Conservation (phyloP, 768 basidiomycete species). For the Lyophyllum shimeji region DNA sequence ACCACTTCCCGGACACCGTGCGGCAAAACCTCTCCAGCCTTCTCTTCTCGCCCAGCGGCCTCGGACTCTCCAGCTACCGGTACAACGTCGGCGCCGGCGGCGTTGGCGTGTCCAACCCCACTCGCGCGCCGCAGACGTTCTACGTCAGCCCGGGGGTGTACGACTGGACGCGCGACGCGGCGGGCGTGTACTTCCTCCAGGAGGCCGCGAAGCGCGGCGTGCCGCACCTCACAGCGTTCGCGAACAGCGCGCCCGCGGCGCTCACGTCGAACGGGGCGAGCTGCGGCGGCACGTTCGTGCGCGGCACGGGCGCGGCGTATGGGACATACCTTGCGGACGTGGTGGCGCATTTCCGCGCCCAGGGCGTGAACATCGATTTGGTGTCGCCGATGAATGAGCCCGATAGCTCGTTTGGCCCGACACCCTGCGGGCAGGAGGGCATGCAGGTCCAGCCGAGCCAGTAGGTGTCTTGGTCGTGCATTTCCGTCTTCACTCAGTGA, state of each 20-base stretch:
- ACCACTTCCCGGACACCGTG: constrained; percentile 37
- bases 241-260: constrained; percentile 39
- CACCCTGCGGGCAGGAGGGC: constrained; percentile 45
- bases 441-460: constrained; percentile 41
- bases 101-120: constrained; percentile 38
- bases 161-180: constrained; percentile 37
- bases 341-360: constrained; percentile 34
- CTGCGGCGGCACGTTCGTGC: constrained; percentile 34
- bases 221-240: constrained; percentile 38
- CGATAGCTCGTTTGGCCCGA: constrained; percentile 36
- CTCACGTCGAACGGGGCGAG: constrained; percentile 34
- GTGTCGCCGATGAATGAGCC: constrained; percentile 47
- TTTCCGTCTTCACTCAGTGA: neutral
- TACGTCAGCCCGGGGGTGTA: constrained; percentile 38
- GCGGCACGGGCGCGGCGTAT: constrained; percentile 35
- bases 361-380: constrained; percentile 37
- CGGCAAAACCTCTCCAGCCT: constrained; percentile 39
- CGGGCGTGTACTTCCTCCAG: constrained; percentile 40
- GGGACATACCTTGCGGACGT: constrained; percentile 44
- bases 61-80: constrained; percentile 41
- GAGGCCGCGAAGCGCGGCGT: constrained; percentile 36
- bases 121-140: constrained; percentile 35
- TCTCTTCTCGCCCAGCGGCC: constrained; percentile 36
- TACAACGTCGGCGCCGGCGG: constrained; percentile 45
- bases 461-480: constrained; percentile 17